Evolutionary conservation across 2,329 filamentous ascomycete genomes (phyloP).

Genomic region (Colletotrichum australisinense): DNA sequence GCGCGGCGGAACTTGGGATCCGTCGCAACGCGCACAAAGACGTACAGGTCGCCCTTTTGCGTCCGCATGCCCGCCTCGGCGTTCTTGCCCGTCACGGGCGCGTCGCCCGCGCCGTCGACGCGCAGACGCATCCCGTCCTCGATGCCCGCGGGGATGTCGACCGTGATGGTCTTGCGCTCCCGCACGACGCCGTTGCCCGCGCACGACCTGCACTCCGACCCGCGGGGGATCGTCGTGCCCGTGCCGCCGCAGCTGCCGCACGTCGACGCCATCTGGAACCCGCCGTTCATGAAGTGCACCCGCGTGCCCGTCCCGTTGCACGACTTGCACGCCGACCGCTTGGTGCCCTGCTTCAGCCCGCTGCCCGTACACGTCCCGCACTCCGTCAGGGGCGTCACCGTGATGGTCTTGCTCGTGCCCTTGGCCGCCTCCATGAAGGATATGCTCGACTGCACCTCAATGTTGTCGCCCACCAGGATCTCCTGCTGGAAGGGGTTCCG

Average conservation of each 20-base stretch:
- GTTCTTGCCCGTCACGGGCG: conserved; percentile 79
- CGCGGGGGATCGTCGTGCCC: conserved; percentile 80
- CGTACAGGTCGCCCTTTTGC: conserved; percentile 89
- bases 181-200: conserved; percentile 85
- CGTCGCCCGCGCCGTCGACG: conserved; percentile 88
- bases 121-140: conserved; percentile 96
- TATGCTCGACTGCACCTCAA: conserved; percentile 93
- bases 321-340: conserved; percentile 77
- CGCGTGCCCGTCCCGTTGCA: conserved; percentile 90
- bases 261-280: conserved; percentile 95
- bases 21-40: conserved; percentile 88
- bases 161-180: conserved; percentile 83
- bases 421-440: conserved; percentile 97
- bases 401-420: conserved; percentile 88
- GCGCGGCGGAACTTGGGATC: conserved; percentile 90
- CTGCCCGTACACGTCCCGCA: conserved; percentile 87
- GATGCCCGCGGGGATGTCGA: conserved; percentile 95
- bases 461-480: conserved; percentile 92
- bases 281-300: conserved; percentile 89
- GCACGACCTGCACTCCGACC: conserved; percentile 84
- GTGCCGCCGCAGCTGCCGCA: conserved; percentile 85
- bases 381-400: conserved; percentile 81
- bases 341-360: conserved; percentile 84
- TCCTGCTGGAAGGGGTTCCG: conserved; percentile 80
- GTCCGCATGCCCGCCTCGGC: conserved; percentile 71